These are phyloP conservation scores for Aspergillus hancockii DNA, from an alignment of 495 filamentous ascomycete species.

Conservation along the genomic window DNA sequence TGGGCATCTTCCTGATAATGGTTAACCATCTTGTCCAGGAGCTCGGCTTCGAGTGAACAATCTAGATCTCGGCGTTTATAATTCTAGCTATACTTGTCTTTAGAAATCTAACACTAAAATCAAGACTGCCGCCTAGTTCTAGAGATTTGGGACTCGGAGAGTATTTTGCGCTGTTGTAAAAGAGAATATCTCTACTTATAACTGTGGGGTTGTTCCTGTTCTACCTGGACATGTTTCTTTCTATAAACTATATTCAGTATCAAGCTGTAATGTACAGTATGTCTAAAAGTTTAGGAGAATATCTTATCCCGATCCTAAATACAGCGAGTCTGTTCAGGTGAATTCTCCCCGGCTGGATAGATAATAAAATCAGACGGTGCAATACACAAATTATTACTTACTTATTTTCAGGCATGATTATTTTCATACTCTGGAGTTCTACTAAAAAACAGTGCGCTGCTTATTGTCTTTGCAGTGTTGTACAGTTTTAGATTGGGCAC, in stretches of 20 bases:
- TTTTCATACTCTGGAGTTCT: not conserved
- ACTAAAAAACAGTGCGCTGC: too few relatives aligned
- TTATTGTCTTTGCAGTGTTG: not conserved
- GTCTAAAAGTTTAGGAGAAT: constrained; percentile 55
- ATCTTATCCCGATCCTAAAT: constrained; percentile 73
- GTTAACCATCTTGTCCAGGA: constrained; percentile 59
- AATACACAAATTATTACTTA: not conserved
- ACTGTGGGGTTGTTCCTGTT: constrained; percentile 59
- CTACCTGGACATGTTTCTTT: constrained; percentile 72
- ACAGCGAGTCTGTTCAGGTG: constrained; percentile 51
- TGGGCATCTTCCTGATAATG: constrained; percentile 58
- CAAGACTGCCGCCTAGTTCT: constrained; percentile 59
- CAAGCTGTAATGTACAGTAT: constrained; percentile 61
- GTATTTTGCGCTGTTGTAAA: constrained; percentile 61
- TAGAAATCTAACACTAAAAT: constrained; percentile 63
- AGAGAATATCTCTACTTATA: constrained; percentile 53
- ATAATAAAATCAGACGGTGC: not conserved
- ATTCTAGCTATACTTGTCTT: constrained; percentile 64
- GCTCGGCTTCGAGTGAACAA: constrained; percentile 73
- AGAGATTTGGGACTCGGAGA: constrained; percentile 53
- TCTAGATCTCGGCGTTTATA: constrained; percentile 68
- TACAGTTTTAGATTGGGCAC: not conserved
- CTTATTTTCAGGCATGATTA: not conserved
- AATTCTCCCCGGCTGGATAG: not conserved
- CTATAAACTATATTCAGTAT: constrained; percentile 70